Conservation (phyloP, 2,329 filamentous ascomycete genomes). For the Xylaria sp. region DNA sequence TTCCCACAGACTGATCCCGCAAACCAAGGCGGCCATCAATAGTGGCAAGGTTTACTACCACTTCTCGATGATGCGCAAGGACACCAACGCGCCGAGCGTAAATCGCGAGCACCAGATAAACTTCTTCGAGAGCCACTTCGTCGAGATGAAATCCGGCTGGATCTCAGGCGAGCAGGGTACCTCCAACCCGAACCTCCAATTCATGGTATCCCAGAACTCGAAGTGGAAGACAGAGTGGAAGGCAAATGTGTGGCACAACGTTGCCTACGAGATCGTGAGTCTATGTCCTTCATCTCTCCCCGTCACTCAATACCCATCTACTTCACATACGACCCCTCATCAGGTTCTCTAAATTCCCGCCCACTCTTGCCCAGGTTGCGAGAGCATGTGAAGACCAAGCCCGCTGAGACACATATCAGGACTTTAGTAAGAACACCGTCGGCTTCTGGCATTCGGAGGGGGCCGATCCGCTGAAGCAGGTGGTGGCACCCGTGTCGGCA, state of each 20-base stretch:
- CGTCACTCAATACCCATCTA: background rate
- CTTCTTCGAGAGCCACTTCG: conserved; percentile 76
- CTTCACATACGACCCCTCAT: no score
- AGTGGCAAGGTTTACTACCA: conserved; percentile 75
- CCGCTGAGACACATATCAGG: conserved; percentile 25
- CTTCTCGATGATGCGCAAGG: conserved; percentile 71
- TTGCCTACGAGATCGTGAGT: conserved; percentile 73
- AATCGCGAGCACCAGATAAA: conserved; percentile 74
- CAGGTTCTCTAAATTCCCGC: background rate
- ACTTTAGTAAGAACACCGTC: conserved; percentile 71
- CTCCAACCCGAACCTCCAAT: conserved; percentile 67
- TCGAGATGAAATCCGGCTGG: conserved; percentile 78
- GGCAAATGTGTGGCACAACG: conserved; percentile 76
- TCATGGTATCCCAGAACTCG: conserved; percentile 68
- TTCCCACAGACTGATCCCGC: conserved; percentile 67
- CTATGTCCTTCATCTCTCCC: background rate
- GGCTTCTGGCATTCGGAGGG: conserved; percentile 77
- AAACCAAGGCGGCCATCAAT: conserved; percentile 73
- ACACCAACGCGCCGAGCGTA: conserved; percentile 68
- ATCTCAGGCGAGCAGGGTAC: conserved; percentile 60
- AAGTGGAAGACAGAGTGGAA: conserved; percentile 73
- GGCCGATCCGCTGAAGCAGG: conserved; percentile 64
- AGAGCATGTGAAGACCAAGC: background rate
- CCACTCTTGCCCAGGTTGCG: no score
- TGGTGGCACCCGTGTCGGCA: conserved; percentile 68